These are phyloP conservation scores for Chlorella sp. DNA, from an alignment of 139 green algal genomes.

Conservation along the genomic window DNA sequence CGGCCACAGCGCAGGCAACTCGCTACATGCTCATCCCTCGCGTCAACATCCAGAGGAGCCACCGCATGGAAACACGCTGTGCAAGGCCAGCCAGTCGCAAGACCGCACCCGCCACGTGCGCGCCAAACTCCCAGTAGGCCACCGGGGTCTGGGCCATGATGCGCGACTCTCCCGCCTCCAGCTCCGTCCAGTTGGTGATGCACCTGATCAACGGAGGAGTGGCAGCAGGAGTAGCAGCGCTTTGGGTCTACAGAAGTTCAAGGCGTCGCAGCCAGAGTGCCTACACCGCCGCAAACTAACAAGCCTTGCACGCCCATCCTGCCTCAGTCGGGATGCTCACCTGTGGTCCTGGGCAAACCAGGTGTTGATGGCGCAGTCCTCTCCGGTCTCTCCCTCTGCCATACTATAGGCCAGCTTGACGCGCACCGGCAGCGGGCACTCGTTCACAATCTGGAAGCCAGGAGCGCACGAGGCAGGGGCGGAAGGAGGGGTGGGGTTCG, in stretches of 20 bases:
- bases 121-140: not conserved
- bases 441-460: no score
- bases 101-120: not conserved
- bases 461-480: not conserved
- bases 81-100: no score
- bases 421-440: not conserved
- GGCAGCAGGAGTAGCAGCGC: not conserved
- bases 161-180: not conserved
- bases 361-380: conserved; percentile 6
- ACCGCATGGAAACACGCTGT: no score
- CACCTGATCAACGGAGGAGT: not conserved
- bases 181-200: conserved; percentile 14
- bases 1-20: no score
- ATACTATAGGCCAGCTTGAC: not conserved
- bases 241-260: no score
- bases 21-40: no score
- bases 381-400: not conserved
- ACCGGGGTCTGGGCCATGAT: not conserved
- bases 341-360: conserved; percentile 1
- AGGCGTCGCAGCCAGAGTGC: no score
- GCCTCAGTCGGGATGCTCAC: not conserved
- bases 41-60: no score
- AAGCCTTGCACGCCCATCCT: no score
- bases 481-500: not conserved
- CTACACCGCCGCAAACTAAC: no score